phyloP scores from a whole-genome alignment of 2,329 filamentous ascomycete species.

The Epichloe bromicola region DNA sequence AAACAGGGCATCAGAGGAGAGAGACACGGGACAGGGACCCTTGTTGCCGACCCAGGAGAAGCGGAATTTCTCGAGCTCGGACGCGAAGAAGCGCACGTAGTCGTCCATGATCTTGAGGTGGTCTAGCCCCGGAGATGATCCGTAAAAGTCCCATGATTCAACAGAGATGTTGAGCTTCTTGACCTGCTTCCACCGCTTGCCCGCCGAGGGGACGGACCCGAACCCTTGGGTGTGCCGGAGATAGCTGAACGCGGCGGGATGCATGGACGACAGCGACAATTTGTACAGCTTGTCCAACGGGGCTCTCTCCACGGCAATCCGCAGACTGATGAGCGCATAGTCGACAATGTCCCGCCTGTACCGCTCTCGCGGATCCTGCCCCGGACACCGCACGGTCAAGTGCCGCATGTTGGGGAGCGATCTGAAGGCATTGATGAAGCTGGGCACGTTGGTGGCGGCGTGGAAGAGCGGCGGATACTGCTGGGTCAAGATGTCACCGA shows the following conservation, averaged over 20 bases:
- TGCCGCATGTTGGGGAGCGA: slow-evolving; percentile 58
- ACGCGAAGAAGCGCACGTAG: slow-evolving; percentile 60
- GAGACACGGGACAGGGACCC: slow-evolving; percentile 60
- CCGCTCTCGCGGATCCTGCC: slow-evolving; percentile 52
- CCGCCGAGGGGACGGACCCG: slow-evolving; percentile 59
- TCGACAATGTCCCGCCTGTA: slow-evolving; percentile 71
- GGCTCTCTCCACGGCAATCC: slow-evolving; percentile 68
- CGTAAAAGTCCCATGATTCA: slow-evolving; percentile 54
- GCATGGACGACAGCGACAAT: slow-evolving; percentile 60
- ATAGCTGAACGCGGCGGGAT: slow-evolving; percentile 64
- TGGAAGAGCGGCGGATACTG: slow-evolving; percentile 87
- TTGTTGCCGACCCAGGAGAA: slow-evolving; percentile 70
- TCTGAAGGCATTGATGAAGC: slow-evolving; percentile 65
- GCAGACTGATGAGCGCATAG: slow-evolving; percentile 76
- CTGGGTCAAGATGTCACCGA: slow-evolving; percentile 69
- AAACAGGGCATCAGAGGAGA: slow-evolving; percentile 59
- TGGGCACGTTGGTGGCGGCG: slow-evolving; percentile 73
- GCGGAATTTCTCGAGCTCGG: slow-evolving; percentile 52
- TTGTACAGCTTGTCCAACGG: slow-evolving; percentile 52
- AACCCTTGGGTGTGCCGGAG: slow-evolving; percentile 63
- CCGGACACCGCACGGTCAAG: slow-evolving; percentile 64
- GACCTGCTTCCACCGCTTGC: slow-evolving; percentile 66
- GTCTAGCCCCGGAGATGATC: slow-evolving; percentile 46
- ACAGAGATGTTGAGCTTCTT: slow-evolving; percentile 59
- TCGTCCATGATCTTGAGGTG: slow-evolving; percentile 70